These are phyloP conservation scores for Lentinula aciculospora DNA, from an alignment of 768 basidiomycete genomes.

Conservation along the genomic window DNA sequence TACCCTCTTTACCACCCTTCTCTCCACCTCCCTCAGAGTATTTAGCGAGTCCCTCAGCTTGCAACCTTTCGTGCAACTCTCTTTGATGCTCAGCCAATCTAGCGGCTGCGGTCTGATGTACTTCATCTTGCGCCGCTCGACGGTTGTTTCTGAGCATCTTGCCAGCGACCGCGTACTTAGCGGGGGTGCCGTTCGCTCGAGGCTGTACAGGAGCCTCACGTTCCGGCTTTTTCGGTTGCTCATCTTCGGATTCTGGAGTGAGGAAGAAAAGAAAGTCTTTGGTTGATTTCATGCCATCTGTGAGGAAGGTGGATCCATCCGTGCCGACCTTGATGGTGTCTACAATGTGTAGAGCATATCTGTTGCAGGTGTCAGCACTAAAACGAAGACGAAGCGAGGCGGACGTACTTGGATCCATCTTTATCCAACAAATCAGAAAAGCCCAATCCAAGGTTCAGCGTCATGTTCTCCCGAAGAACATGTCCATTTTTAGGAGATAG, in stretches of 20 bases:
- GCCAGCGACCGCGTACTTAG: slow-evolving; percentile 68
- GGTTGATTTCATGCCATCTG: slow-evolving; percentile 76
- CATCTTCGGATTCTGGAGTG: slow-evolving; percentile 55
- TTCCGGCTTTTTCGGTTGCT: slow-evolving; percentile 47
- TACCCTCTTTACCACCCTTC: slow-evolving; percentile 75
- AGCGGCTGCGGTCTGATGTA: slow-evolving; percentile 69
- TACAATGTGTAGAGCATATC: slow-evolving; percentile 82
- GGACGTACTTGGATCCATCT: slow-evolving; percentile 67
- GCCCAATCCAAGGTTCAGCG: slow-evolving; percentile 79
- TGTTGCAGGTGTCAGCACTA: slow-evolving; percentile 21
- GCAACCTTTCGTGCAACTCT: slow-evolving; percentile 71
- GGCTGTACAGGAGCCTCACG: slow-evolving; percentile 49
- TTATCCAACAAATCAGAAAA: slow-evolving; percentile 78
- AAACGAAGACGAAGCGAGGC: background rate
- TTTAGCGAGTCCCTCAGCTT: slow-evolving; percentile 74
- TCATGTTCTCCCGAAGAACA: slow-evolving; percentile 72
- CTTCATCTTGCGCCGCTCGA: slow-evolving; percentile 80
- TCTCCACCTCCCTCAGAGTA: slow-evolving; percentile 81
- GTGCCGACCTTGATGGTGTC: slow-evolving; percentile 82
- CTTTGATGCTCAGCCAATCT: slow-evolving; percentile 85
- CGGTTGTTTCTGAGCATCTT: slow-evolving; percentile 90
- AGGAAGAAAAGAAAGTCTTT: slow-evolving; percentile 90
- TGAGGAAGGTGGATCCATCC: slow-evolving; percentile 63
- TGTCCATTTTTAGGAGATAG: slow-evolving; percentile 77
- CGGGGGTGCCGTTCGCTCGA: slow-evolving; percentile 60